Evolutionary conservation across 2,329 filamentous ascomycete genomes (phyloP).

Genomic region (Clonostachys sp.): DNA sequence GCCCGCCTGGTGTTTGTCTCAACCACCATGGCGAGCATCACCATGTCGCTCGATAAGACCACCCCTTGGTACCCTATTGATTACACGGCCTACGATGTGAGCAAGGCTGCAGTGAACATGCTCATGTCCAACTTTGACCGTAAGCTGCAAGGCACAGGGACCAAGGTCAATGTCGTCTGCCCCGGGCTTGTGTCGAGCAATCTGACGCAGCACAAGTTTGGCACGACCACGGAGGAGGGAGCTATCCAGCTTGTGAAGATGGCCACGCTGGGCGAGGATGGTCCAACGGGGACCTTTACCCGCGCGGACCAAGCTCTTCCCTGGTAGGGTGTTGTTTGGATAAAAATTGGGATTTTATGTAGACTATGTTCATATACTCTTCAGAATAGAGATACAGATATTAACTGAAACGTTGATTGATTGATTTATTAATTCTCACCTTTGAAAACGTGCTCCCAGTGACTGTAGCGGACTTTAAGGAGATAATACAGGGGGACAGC

Average conservation of each 20-base stretch:
- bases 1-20: conserved; percentile 33
- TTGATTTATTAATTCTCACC: too few species aligned
- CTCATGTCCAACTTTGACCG: conserved; percentile 24
- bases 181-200: conserved; percentile 27
- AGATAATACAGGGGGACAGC: too few species aligned
- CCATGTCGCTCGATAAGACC: conserved; percentile 14
- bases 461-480: too few species aligned
- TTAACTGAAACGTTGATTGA: too few species aligned
- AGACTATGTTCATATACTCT: too few species aligned
- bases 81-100: conserved; percentile 27
- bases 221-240: conserved; percentile 13
- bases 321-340: background rate
- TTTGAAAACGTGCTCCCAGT: too few species aligned
- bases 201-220: conserved; percentile 10
- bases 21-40: conserved; percentile 24
- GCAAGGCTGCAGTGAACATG: conserved; percentile 38
- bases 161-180: conserved; percentile 26
- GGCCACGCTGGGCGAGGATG: conserved; percentile 18
- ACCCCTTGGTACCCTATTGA: conserved; percentile 16
- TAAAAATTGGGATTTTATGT: too few species aligned
- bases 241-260: conserved; percentile 20
- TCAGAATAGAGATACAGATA: too few species aligned
- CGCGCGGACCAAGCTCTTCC: conserved; percentile 9
- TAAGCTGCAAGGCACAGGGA: conserved; percentile 18
- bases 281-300: conserved; percentile 19